These are phyloP conservation scores for Colletotrichum theobromicola DNA, from an alignment of 2,329 filamentous ascomycete species.

Conservation along the genomic window DNA sequence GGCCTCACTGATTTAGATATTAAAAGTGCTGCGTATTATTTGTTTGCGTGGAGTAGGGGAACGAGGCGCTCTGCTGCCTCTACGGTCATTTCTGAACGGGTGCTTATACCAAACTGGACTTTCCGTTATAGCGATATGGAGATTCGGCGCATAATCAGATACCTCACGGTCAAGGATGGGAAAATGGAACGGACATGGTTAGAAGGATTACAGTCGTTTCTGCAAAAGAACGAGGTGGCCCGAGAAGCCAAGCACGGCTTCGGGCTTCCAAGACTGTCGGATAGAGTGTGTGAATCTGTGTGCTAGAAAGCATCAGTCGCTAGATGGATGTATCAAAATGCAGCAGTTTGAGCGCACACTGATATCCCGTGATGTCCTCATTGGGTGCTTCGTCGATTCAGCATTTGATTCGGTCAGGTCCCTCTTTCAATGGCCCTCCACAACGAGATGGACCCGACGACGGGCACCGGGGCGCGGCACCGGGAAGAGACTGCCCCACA, in stretches of 20 bases:
- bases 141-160: conserved; percentile 16
- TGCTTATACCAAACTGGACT: conserved; percentile 11
- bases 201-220: conserved; percentile 21
- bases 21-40: conserved; percentile 12
- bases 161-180: conserved; percentile 1
- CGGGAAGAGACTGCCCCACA: not conserved
- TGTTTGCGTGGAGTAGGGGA: conserved; percentile 15
- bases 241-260: not conserved
- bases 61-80: not conserved
- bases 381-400: not conserved
- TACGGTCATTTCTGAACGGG: conserved; percentile 19
- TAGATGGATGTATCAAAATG: conserved; percentile 7
- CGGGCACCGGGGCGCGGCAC: not conserved
- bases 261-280: not conserved
- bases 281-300: not conserved
- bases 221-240: not conserved
- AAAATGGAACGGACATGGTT: not conserved
- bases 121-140: conserved; percentile 1
- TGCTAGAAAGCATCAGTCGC: conserved; percentile 12
- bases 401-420: not conserved
- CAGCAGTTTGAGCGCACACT: not conserved
- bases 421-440: not conserved
- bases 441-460: not conserved
- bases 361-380: not conserved
- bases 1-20: not conserved